A percentile compares a stretch with the other conserved stretches of the same genome.
These are phyloP conservation scores for Hysterium pulicare DNA, from an alignment of 2,329 filamentous ascomycete species.

Conservation along the genomic window DNA sequence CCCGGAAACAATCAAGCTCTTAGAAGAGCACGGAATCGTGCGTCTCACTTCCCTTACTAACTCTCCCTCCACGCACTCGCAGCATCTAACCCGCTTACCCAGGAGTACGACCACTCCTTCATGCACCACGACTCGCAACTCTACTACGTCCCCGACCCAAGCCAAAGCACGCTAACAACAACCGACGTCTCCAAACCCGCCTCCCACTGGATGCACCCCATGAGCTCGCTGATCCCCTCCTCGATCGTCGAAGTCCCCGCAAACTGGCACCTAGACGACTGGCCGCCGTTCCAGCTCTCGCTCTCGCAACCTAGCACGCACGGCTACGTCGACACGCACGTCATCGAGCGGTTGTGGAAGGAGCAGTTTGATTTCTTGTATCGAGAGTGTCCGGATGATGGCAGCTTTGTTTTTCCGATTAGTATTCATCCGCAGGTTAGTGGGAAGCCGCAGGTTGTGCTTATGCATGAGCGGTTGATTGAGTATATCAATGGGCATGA, in stretches of 20 bases:
- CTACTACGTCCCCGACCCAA: slow-evolving; percentile 31
- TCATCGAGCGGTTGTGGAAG: slow-evolving; percentile 44
- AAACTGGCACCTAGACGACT: slow-evolving; percentile 51
- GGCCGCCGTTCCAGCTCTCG: slow-evolving; percentile 42
- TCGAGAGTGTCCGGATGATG: slow-evolving; percentile 37
- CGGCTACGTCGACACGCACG: slow-evolving; percentile 42
- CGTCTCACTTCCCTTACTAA: neutral
- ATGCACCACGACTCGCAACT: slow-evolving; percentile 49
- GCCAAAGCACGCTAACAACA: slow-evolving; percentile 43
- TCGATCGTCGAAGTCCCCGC: slow-evolving; percentile 46
- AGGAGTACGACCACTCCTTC: slow-evolving; percentile 52
- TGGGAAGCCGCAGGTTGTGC: slow-evolving; percentile 46
- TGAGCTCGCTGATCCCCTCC: slow-evolving; percentile 27
- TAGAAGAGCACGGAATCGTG: slow-evolving; percentile 42
- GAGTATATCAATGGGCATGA: slow-evolving; percentile 45
- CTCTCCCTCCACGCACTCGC: neutral
- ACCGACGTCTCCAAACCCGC: slow-evolving; percentile 31
- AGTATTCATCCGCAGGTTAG: slow-evolving; percentile 48
- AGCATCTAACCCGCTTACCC: neutral
- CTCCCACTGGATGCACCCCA: slow-evolving; percentile 38
- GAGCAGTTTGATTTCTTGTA: slow-evolving; percentile 48
- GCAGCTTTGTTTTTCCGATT: slow-evolving; percentile 48
- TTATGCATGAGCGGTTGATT: slow-evolving; percentile 48
- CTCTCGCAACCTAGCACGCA: slow-evolving; percentile 54
- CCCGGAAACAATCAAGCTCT: slow-evolving; percentile 35